Conservation (phyloP, 2,329 filamentous ascomycete genomes). For the Bimuria novae-zelandiae region DNA sequence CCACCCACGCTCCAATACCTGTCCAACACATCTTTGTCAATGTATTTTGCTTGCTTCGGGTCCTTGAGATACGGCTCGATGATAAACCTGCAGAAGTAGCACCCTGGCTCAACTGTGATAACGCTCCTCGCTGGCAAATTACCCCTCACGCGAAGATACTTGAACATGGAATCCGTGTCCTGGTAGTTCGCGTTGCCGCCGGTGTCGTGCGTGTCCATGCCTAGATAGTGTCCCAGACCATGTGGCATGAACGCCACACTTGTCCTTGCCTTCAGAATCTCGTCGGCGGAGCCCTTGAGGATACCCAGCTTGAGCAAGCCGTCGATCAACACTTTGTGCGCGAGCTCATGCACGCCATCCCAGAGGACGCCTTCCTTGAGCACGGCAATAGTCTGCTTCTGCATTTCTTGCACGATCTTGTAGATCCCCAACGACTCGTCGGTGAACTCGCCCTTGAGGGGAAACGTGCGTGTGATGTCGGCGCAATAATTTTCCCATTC, state of each 20-base stretch:
- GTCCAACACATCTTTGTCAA: conserved; percentile 68
- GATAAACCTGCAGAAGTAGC: conserved; percentile 76
- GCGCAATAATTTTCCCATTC: conserved; percentile 56
- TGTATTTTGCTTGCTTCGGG: conserved; percentile 64
- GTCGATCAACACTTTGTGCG: conserved; percentile 80
- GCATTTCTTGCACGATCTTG: conserved; percentile 84
- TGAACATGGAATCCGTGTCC: conserved; percentile 83
- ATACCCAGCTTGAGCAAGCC: conserved; percentile 79
- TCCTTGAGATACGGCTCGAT: conserved; percentile 71
- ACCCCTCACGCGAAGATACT: conserved; percentile 80
- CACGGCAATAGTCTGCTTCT: conserved; percentile 73
- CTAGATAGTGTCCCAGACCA: conserved; percentile 56
- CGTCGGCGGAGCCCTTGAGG: conserved; percentile 61
- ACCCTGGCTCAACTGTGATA: conserved; percentile 92
- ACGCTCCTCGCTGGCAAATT: conserved; percentile 77
- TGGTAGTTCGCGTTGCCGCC: conserved; percentile 56
- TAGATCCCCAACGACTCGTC: conserved; percentile 62
- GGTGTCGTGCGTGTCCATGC: conserved; percentile 58
- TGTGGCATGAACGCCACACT: conserved; percentile 58
- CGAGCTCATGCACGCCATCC: conserved; percentile 80
- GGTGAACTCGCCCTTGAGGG: conserved; percentile 65
- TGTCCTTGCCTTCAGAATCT: conserved; percentile 51
- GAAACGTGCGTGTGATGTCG: conserved; percentile 83
- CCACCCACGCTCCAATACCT: conserved; percentile 80
- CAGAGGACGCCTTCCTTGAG: conserved; percentile 76